These are phyloP conservation scores for Alternaria angustiovoidea DNA, from an alignment of 2,329 filamentous ascomycete species.

Conservation along the genomic window DNA sequence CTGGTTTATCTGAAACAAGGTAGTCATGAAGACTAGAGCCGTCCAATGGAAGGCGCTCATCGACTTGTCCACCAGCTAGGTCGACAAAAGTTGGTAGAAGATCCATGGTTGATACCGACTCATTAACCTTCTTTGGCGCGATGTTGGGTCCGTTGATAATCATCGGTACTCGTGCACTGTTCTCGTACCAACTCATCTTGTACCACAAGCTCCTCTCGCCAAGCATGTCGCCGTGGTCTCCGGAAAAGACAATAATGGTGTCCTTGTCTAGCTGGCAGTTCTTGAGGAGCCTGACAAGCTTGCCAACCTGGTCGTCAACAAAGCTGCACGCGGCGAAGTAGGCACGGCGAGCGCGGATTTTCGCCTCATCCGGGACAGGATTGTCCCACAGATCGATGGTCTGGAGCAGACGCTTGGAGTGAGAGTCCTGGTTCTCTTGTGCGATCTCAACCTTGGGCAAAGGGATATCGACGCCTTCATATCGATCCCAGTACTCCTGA, in stretches of 20 bases:
- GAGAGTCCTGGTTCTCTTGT: conserved; percentile 82
- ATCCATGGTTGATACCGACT: conserved; percentile 92
- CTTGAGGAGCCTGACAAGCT: conserved; percentile 78
- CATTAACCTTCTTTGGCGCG: conserved; percentile 74
- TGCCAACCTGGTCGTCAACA: conserved; percentile 90
- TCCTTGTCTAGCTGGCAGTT: conserved; percentile 81
- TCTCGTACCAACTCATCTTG: conserved; percentile 98
- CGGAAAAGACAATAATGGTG: conserved; percentile 91
- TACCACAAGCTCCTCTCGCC: conserved; percentile 93
- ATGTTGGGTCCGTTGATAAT: conserved; percentile 83
- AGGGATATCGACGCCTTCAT: conserved; percentile 87
- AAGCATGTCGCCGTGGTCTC: conserved; percentile 95
- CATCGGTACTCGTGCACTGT: conserved; percentile 86
- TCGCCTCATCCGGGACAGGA: conserved; percentile 83
- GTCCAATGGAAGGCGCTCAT: conserved; percentile 80
- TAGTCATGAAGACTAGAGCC: conserved; percentile 71
- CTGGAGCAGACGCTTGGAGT: conserved; percentile 85
- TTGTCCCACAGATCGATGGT: conserved; percentile 88
- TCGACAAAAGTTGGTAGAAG: conserved; percentile 89
- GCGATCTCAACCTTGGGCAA: conserved; percentile 80
- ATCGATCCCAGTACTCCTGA: conserved; percentile 90
- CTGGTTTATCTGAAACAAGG: conserved; percentile 56
- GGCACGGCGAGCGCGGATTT: conserved; percentile 83
- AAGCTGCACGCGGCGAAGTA: conserved; percentile 96
- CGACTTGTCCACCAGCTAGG: conserved; percentile 75